These are phyloP conservation scores for Mimosa pudica DNA, from an alignment of 306 rosid genomes.

Conservation along the genomic window DNA sequence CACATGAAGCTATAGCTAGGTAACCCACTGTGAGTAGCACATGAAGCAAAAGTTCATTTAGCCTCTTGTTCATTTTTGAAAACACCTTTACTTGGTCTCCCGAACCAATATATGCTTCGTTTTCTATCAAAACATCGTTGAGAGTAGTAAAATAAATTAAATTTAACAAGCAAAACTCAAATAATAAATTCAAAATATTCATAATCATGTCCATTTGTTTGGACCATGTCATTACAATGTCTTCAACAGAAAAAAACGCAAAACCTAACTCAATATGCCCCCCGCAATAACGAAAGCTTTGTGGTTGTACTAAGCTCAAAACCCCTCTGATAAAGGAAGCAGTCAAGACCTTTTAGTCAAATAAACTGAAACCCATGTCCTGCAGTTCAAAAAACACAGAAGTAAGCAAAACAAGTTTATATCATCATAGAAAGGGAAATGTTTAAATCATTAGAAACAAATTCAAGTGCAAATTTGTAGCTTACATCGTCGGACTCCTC, in stretches of 20 bases:
- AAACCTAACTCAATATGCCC: slow-evolving; percentile 42
- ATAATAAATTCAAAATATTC: slow-evolving; percentile 28
- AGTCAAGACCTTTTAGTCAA: slow-evolving; percentile 45
- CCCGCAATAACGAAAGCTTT: slow-evolving; percentile 40
- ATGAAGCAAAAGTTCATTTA: background rate
- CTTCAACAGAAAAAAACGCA: slow-evolving; percentile 35
- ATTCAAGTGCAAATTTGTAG: background rate
- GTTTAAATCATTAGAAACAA: background rate
- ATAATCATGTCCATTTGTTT: slow-evolving; percentile 22
- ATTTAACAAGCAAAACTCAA: slow-evolving; percentile 1
- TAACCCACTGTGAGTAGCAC: background rate
- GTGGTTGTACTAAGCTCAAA: slow-evolving; percentile 26
- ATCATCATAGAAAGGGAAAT: background rate
- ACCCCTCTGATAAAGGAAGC: slow-evolving; percentile 5
- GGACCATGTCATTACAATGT: slow-evolving; percentile 34
- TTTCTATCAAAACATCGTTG: background rate
- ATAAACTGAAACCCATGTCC: slow-evolving; percentile 83
- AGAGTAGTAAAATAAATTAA: background rate
- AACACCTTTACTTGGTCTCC: background rate
- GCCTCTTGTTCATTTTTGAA: background rate
- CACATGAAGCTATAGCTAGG: background rate
- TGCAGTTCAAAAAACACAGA: slow-evolving; percentile 33
- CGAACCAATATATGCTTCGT: background rate
- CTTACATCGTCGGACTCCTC: slow-evolving; percentile 81
- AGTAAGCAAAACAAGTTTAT: slow-evolving; percentile 1